Evolutionary conservation across 306 rosid species (phyloP), one percentile per base, ranked within the genome.

Genomic region (Quercus gilva): DNA sequence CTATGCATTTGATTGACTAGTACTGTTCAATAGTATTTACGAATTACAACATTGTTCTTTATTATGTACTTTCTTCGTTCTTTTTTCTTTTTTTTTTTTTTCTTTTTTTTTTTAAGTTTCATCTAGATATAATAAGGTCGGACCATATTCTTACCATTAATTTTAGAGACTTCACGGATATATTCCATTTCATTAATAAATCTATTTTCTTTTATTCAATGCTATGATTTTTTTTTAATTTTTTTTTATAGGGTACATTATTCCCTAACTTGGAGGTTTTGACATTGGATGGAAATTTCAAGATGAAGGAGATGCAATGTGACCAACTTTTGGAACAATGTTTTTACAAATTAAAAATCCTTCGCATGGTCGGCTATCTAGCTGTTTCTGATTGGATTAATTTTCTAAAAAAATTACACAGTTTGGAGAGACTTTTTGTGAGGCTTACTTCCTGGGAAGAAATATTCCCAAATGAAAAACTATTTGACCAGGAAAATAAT

Each of bases 361-460:
- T 83, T 49, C 0, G 0, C 2, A 0, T 83, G 25, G 1, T 2
- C 9, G 43, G 43, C 18, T 26, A 3, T 18, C 15, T 20, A 12
- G 57, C 55, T 26, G 0, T 1, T 51, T 74, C 55, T 6, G 61
- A 45, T 45, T 45, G 71, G 5, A 1, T 5, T 9, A 25, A 1
- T 12, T 15, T 83, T 1, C 69, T 83, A 4, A 10, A 3, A 13
- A 69, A 55, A 65, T 29, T 69, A 7, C 55, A 58, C 45, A 74
- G 69, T n/a, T 4, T 78, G 31, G 5, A 59, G 21, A 0, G 0
- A 2, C 4, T 78, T 60, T 0, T 0, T 0, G 9, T 74, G 68
- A 0, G 0, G 18, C 15, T 10, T 3, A 19, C 0, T 25, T 6
- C 5, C 10, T n/a, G 17, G 3, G n/a, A 52, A 55, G 76, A 83